Conservation (phyloP, 75 land plant genomes). For the Pinus tabuliformis region DNA sequence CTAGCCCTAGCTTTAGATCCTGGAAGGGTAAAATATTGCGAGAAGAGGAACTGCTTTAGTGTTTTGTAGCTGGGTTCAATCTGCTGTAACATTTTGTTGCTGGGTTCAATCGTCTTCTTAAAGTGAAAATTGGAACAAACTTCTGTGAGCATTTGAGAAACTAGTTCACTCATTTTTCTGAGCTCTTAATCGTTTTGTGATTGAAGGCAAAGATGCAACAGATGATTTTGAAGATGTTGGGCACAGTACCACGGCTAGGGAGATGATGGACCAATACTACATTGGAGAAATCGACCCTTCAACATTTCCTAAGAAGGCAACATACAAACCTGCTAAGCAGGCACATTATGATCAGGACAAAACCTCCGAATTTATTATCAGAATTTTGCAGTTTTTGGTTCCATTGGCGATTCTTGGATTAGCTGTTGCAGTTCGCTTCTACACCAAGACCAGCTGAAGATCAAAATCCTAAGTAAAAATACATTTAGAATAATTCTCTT, state of each 20-base stretch:
- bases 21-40: too few species aligned
- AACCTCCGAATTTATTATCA: conserved; percentile 35
- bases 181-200: neutral
- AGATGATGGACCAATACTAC: conserved; percentile 44
- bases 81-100: too few species aligned
- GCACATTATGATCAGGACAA: conserved; percentile 42
- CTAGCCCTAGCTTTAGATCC: too few species aligned
- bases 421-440: conserved; percentile 46
- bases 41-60: too few species aligned
- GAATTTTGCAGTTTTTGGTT: conserved; percentile 57
- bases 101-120: neutral
- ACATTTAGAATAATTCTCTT: neutral
- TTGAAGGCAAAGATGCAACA: conserved; percentile 65
- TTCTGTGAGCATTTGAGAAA: neutral
- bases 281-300: conserved; percentile 43
- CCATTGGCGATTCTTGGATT: conserved; percentile 50
- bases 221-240: conserved; percentile 76
- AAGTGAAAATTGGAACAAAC: neutral
- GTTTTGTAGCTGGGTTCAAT: neutral
- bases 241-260: conserved; percentile 47
- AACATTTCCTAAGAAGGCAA: conserved; percentile 54
- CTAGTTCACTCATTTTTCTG: neutral
- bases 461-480: neutral
- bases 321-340: conserved; percentile 45
- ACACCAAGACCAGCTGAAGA: conserved; percentile 30